Evolutionary conservation across 257 asterid genomes (phyloP).

Genomic region (Scutellaria galericulata): DNA sequence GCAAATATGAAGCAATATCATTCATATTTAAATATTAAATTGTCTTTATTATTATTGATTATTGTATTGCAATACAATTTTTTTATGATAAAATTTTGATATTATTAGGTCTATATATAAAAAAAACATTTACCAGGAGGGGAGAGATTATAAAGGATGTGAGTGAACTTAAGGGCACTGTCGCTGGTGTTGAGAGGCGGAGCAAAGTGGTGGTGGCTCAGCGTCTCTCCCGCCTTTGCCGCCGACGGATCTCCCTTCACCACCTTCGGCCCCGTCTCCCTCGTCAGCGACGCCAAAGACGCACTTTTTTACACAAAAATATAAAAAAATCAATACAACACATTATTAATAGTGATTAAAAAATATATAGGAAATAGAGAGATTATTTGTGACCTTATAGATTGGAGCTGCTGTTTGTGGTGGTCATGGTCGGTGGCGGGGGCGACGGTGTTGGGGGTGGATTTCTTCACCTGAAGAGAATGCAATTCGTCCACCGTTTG

Average conservation of each 20-base stretch:
- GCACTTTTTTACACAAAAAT: conserved; percentile 50
- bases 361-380: too few relatives aligned
- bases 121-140: conserved; percentile 66
- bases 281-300: conserved; percentile 84
- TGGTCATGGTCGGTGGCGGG: conserved; percentile 66
- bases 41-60: too few relatives aligned
- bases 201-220: conserved; percentile 45
- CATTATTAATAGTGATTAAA: too few relatives aligned
- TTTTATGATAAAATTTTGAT: too few relatives aligned
- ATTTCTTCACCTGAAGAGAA: conserved; percentile 86
- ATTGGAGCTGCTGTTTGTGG: conserved; percentile 81
- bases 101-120: too few relatives aligned
- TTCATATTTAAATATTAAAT: too few relatives aligned
- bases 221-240: conserved; percentile 54
- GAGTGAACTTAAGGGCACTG: conserved; percentile 87
- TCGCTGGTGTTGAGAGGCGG: conserved; percentile 63
- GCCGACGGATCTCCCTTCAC: conserved; percentile 86
- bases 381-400: conserved; percentile 58
- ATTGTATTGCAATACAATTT: too few relatives aligned
- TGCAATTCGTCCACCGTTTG: conserved; percentile 82
- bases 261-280: conserved; percentile 91
- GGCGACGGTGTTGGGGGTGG: conserved; percentile 65
- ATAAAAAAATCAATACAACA: too few relatives aligned
- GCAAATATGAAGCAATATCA: too few relatives aligned
- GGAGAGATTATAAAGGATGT: conserved; percentile 88